Evolutionary conservation across 2,329 filamentous ascomycete genomes (phyloP).

Genomic region (Claviceps africana): DNA sequence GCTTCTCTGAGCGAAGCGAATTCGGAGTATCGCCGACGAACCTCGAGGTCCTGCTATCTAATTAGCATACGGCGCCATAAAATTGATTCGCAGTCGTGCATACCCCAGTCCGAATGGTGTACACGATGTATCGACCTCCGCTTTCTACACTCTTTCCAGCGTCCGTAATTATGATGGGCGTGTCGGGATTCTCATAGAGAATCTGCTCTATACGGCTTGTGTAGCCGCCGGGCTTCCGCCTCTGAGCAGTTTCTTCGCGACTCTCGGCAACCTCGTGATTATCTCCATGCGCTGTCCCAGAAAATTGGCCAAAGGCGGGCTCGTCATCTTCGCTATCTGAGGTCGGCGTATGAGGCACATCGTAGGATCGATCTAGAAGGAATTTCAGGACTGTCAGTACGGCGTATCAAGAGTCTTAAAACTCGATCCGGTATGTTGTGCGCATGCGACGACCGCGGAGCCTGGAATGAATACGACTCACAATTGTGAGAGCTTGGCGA

Average conservation of each 20-base stretch:
- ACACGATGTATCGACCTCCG: slow-evolving; percentile 87
- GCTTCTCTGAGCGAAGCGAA: slow-evolving; percentile 85
- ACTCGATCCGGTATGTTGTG: not conserved
- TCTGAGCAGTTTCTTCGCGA: slow-evolving; percentile 33
- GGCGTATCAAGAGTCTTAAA: not conserved
- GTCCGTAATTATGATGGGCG: slow-evolving; percentile 82
- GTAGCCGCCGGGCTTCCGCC: slow-evolving; percentile 71
- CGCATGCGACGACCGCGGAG: not conserved
- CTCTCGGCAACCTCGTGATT: slow-evolving; percentile 34
- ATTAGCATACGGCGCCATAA: slow-evolving; percentile 1
- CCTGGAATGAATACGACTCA: slow-evolving; percentile 27
- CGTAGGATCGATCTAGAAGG: slow-evolving; percentile 29
- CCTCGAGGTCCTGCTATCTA: slow-evolving; percentile 68
- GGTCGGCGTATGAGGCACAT: slow-evolving; percentile 57
- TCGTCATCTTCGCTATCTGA: slow-evolving; percentile 55
- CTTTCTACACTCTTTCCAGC: slow-evolving; percentile 91
- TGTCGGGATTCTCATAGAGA: slow-evolving; percentile 82
- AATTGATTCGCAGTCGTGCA: not conserved
- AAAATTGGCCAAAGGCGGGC: slow-evolving; percentile 23
- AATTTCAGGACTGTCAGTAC: not conserved
- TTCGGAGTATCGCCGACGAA: slow-evolving; percentile 88
- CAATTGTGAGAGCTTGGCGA: slow-evolving; percentile 45
- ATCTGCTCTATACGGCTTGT: slow-evolving; percentile 95
- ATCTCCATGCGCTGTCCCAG: slow-evolving; percentile 13
- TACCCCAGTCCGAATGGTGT: slow-evolving; percentile 92